Evolutionary conservation across 495 filamentous ascomycete genomes (phyloP).

Genomic region (Lepraria neglecta): DNA sequence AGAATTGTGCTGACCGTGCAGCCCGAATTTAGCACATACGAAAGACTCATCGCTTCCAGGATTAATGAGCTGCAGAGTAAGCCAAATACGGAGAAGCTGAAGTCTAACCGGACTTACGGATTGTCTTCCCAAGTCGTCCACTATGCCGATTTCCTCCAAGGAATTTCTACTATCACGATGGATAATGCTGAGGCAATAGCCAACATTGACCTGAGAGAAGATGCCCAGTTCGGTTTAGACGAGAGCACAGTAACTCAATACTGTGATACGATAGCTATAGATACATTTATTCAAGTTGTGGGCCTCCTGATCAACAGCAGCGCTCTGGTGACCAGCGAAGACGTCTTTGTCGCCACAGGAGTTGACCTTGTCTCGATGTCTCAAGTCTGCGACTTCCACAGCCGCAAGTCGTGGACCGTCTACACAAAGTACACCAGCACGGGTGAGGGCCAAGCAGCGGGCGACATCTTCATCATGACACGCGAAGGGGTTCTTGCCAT

Average conservation of each 20-base stretch:
- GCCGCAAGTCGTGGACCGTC: slow-evolving; percentile 27
- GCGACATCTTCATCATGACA: slow-evolving; percentile 33
- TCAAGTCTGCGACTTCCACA: slow-evolving; percentile 22
- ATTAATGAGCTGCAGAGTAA: slow-evolving; percentile 10
- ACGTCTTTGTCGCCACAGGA: slow-evolving; percentile 30
- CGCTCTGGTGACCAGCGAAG: slow-evolving; percentile 21
- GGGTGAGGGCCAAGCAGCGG: slow-evolving; percentile 24
- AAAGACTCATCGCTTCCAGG: slow-evolving; percentile 17
- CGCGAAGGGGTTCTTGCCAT: slow-evolving; percentile 23
- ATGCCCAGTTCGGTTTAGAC: slow-evolving; percentile 10
- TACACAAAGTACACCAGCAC: slow-evolving; percentile 27
- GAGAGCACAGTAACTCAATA: slow-evolving; percentile 27
- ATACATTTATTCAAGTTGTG: slow-evolving; percentile 36
- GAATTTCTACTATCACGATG: slow-evolving; percentile 28
- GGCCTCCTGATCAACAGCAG: slow-evolving; percentile 35
- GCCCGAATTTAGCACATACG: slow-evolving; percentile 15
- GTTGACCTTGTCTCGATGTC: slow-evolving; percentile 27
- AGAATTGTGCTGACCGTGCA: slow-evolving; percentile 2
- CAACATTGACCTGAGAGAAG: slow-evolving; percentile 19
- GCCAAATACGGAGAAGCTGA: slow-evolving; percentile 13
- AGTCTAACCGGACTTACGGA: slow-evolving; percentile 25
- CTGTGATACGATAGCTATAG: slow-evolving; percentile 30
- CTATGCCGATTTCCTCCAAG: slow-evolving; percentile 29
- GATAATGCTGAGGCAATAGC: slow-evolving; percentile 26
- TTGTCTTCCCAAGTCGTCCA: slow-evolving; percentile 30